These are phyloP conservation scores for Pulveroboletus sp. DNA, from an alignment of 768 basidiomycete genomes.

Conservation along the genomic window DNA sequence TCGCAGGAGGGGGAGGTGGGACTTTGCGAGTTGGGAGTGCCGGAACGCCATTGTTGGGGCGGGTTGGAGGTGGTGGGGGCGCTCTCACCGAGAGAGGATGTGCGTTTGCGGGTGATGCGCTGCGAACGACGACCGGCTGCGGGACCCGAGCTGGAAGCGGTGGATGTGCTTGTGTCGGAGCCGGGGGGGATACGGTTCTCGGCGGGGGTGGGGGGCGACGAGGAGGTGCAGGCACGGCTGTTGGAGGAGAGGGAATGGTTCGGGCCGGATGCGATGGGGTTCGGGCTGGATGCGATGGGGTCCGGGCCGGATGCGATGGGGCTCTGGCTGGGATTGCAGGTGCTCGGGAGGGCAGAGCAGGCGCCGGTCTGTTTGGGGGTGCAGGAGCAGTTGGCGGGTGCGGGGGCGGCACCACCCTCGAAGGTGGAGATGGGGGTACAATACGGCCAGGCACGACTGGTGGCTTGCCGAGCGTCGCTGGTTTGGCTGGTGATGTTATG, in stretches of 20 bases:
- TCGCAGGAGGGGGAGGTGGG: conserved; percentile 44
- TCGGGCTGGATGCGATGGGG: conserved; percentile 43
- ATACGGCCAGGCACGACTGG: conserved; percentile 58
- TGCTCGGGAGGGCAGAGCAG: conserved; percentile 30
- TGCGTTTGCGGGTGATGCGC: conserved; percentile 16
- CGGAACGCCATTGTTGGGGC: conserved; percentile 18
- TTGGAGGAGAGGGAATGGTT: conserved; percentile 26
- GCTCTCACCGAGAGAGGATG: conserved; percentile 16
- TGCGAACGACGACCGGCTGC: conserved; percentile 28
- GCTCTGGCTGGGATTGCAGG: conserved; percentile 36
- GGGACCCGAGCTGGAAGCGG: conserved; percentile 25
- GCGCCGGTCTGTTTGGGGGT: conserved; percentile 33
- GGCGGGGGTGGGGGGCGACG: conserved; percentile 34
- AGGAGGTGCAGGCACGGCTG: conserved; percentile 17
- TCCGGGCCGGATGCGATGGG: conserved; percentile 31
- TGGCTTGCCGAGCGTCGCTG: conserved; percentile 60
- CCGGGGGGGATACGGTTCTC: conserved; percentile 28
- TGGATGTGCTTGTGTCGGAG: conserved; percentile 21
- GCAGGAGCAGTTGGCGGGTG: conserved; percentile 27
- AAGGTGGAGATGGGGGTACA: conserved; percentile 26
- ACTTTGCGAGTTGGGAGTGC: conserved; percentile 33
- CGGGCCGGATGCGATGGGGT: conserved; percentile 43
- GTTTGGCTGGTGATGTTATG: conserved; percentile 45
- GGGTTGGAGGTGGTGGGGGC: conserved; percentile 24
- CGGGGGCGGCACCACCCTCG: conserved; percentile 25